These are phyloP conservation scores for Cenchrus purpureus DNA, from an alignment of 176 grass and related monocot species.

Conservation along the genomic window DNA sequence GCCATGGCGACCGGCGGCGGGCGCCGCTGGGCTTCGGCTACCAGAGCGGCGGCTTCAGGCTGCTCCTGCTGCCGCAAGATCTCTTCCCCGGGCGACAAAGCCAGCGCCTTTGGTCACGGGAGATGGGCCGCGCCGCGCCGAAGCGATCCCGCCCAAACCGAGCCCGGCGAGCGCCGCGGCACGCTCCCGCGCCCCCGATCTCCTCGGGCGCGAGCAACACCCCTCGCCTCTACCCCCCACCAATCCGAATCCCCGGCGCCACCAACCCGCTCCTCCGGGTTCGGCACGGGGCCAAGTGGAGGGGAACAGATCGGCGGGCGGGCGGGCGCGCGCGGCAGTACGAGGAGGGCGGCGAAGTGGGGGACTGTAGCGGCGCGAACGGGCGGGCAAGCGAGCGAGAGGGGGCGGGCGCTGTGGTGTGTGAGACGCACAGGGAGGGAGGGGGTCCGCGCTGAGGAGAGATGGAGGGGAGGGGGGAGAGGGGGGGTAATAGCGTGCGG, in stretches of 20 bases:
- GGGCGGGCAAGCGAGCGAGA: not conserved
- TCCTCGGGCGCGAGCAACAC: not conserved
- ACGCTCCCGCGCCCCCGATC: conserved; percentile 23
- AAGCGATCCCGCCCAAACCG: conserved; percentile 27
- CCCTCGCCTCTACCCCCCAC: not conserved
- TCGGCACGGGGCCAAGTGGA: not conserved
- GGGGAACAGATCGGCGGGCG: not conserved
- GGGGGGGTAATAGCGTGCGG: not conserved
- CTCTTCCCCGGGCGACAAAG: conserved; percentile 22
- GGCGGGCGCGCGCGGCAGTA: not conserved
- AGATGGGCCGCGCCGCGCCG: conserved; percentile 27
- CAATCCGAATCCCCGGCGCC: conserved; percentile 20
- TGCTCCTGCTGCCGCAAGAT: conserved; percentile 27
- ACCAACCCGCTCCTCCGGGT: not conserved
- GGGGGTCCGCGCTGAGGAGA: not conserved
- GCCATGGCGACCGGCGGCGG: conserved; percentile 59
- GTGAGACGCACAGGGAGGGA: not conserved
- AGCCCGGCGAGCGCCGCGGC: not conserved
- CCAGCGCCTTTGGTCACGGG: conserved; percentile 39
- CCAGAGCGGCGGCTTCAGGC: not conserved
- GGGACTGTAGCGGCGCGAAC: not conserved
- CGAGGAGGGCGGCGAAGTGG: not conserved
- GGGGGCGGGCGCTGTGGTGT: not conserved
- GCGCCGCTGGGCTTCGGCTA: not conserved
- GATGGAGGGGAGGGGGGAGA: not conserved